Conservation (phyloP, 176 grass and related monocot species). For the Cenchrus americanus region DNA sequence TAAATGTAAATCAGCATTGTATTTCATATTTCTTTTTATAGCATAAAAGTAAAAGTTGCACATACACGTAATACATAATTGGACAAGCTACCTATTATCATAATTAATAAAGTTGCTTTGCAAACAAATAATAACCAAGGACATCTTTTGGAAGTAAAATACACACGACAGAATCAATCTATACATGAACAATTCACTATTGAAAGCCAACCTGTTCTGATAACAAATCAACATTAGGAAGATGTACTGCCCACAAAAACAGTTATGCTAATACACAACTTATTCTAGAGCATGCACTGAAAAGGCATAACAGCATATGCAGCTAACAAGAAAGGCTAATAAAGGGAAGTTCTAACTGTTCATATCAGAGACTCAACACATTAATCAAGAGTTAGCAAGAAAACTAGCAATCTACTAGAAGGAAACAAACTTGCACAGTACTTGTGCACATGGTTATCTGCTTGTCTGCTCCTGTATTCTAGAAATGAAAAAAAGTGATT, state of each 20-base stretch:
- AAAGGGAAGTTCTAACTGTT: not conserved
- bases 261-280: not conserved
- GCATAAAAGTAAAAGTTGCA: not conserved
- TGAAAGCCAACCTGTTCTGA: not conserved
- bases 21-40: not conserved
- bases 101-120: not conserved
- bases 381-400: constrained; percentile 10
- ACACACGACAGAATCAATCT: not conserved
- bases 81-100: not conserved
- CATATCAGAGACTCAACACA: not conserved
- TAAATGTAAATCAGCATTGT: not conserved
- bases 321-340: not conserved
- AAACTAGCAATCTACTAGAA: not conserved
- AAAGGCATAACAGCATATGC: not conserved
- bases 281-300: not conserved
- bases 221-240: not conserved
- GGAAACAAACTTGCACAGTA: not conserved
- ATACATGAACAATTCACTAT: not conserved
- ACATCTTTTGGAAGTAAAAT: not conserved
- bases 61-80: not conserved
- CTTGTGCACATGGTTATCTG: not conserved
- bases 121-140: not conserved
- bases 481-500: not conserved
- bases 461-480: not conserved
- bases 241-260: not conserved